phyloP scores from a whole-genome alignment of 1,284 basidiomycete species.

The Athelia psychrophila region DNA sequence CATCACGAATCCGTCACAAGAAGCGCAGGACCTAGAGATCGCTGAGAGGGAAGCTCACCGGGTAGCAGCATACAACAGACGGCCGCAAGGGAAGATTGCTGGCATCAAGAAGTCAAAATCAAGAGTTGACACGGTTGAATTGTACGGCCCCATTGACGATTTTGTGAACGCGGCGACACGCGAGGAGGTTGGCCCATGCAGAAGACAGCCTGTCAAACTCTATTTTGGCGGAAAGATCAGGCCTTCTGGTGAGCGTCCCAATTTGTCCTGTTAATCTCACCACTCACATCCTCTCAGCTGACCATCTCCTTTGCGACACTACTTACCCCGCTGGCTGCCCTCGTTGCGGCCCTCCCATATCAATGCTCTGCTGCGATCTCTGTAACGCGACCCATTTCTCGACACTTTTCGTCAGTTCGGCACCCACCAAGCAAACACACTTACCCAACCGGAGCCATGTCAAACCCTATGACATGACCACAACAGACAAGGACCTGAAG shows the following conservation, averaged over 20 bases:
- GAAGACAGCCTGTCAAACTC: neutral
- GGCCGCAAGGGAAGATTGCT: neutral
- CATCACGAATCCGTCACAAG: too few species aligned
- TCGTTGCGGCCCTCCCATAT: neutral
- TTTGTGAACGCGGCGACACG: conserved; percentile 1
- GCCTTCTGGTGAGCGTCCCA: too few species aligned
- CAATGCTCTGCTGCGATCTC: conserved; percentile 8
- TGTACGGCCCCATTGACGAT: conserved; percentile 1
- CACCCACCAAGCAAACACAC: neutral
- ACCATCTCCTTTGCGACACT: neutral
- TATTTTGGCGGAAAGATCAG: neutral
- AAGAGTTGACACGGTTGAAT: neutral
- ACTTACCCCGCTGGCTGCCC: neutral
- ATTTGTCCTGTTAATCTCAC: too few species aligned
- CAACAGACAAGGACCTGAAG: neutral
- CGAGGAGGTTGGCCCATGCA: neutral
- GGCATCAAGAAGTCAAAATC: neutral
- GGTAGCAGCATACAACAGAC: too few species aligned
- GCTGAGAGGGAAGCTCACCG: too few species aligned
- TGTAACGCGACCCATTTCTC: conserved; percentile 6
- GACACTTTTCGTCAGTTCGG: neutral
- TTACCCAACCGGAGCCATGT: neutral
- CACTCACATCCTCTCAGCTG: neutral
- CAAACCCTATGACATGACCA: neutral
- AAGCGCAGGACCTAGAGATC: too few species aligned